Base-by-base conservation (phyloP, 495 filamentous ascomycete genomes). In the Trypethelium eluteriae region DNA sequence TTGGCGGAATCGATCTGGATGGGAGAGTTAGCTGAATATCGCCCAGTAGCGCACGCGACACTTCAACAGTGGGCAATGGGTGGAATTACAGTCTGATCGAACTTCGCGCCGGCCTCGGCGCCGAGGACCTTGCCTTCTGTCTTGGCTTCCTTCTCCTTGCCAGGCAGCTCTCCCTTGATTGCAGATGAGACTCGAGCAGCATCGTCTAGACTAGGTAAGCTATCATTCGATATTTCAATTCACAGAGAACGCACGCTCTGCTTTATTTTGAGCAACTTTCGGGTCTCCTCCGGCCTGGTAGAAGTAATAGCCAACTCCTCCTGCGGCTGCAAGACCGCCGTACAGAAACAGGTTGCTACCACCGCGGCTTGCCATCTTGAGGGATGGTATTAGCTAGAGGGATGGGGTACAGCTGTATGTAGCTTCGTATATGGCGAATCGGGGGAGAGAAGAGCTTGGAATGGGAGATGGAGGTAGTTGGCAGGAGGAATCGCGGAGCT, bases 221-320 rank as follows among this genome's bases (percentile, higher is more conserved):
- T 35, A 62, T 9, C 46, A 18, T 59, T 56, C 14, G 57, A 32
- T 16, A 62, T 1, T 32, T 62, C 7, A 62, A 34, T 35, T 7
- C 39, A 18, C 39, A 64, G 67, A 66, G 44, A 47, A 78, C 82
- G 62, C 77, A 96, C 94, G 82, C 80, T 96, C 91, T 69, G 89
- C 81, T 67, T 92, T 77, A 80, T 93, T 89, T 82, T 89, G 83
- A 11, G 93, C 93, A 38, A 83, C 84, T 66, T 88, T 86, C n/a
- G 90, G 84, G 74, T 88, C 82, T 44, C 94, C 94, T 62, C 93
- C 92, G 0, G 93, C 90, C 34, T 79, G 81, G 79, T 96, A 98
- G 64, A 98, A 81, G 81, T 98, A 98, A 83, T 97, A 97, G 16
- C 88, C 93, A 53, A 84, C 81, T 47, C 84, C 85, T 65, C 85